Evolutionary conservation across 164 flowering plant genomes (phyloP).

Genomic region (Pachysandra terminalis): DNA sequence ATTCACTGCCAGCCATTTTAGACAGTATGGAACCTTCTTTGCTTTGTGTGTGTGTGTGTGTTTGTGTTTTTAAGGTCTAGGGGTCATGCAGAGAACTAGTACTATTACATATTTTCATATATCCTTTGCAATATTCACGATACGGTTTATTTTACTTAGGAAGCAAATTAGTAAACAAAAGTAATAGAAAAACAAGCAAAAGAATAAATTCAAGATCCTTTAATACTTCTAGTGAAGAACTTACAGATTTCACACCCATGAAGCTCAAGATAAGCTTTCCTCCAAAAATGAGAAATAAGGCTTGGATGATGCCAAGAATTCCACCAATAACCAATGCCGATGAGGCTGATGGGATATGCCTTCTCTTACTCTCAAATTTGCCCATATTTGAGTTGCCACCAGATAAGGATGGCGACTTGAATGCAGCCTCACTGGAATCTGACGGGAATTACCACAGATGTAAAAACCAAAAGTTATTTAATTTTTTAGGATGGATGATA

Average conservation of each 20-base stretch:
- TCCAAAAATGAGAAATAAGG: constrained; percentile 43
- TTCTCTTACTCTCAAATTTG: constrained; percentile 22
- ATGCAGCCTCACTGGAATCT: constrained; percentile 21
- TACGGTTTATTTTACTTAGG: too few species aligned
- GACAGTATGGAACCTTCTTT: too few species aligned
- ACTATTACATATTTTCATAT: too few species aligned
- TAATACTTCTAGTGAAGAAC: constrained; percentile 10
- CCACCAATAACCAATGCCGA: constrained; percentile 58
- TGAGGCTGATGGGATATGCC: constrained; percentile 65
- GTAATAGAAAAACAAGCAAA: too few species aligned
- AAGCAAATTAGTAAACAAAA: too few species aligned
- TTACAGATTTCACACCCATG: constrained; percentile 69
- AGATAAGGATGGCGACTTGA: constrained; percentile 10
- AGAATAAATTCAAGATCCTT: too few species aligned
- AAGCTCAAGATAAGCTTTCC: constrained; percentile 46
- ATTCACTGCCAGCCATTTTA: too few species aligned
- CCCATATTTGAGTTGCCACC: constrained; percentile 14
- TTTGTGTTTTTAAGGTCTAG: too few species aligned
- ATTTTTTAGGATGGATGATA: neutral
- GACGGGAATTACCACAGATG: constrained; percentile 12
- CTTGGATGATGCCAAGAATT: constrained; percentile 56
- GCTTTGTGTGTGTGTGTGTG: too few species aligned
- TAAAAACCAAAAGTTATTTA: neutral
- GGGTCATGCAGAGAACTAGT: neutral
- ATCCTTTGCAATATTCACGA: too few species aligned